Evolutionary conservation across 2,329 filamentous ascomycete genomes (phyloP).

Genomic region (Mariannaea sp.): DNA sequence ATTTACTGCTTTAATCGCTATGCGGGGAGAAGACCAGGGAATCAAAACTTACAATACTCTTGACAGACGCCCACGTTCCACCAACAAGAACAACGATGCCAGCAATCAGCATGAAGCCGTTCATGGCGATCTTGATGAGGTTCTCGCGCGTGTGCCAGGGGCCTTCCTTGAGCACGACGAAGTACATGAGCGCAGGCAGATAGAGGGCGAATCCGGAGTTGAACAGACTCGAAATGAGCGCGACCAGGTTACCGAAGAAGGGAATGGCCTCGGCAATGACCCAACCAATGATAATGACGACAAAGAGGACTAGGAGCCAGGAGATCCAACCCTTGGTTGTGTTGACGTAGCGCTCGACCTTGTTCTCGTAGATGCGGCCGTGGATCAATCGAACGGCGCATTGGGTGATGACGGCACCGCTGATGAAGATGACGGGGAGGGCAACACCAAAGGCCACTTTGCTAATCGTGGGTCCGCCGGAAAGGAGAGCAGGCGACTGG

Average conservation of each 20-base stretch:
- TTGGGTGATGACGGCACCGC: slow-evolving; percentile 19
- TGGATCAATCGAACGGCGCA: slow-evolving; percentile 15
- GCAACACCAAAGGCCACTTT: slow-evolving; percentile 17
- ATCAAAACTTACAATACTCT: slow-evolving; percentile 20
- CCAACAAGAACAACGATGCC: slow-evolving; percentile 16
- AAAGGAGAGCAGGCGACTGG: slow-evolving; percentile 18
- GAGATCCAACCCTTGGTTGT: slow-evolving; percentile 17
- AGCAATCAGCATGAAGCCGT: slow-evolving; percentile 18
- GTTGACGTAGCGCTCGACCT: slow-evolving; percentile 19
- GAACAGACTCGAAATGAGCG: slow-evolving; percentile 19
- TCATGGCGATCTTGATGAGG: slow-evolving; percentile 15
- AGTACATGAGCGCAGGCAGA: slow-evolving; percentile 19
- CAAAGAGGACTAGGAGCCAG: slow-evolving; percentile 7
- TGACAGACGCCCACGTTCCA: slow-evolving; percentile 18
- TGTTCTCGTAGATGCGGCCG: slow-evolving; percentile 19
- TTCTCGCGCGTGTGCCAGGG: slow-evolving; percentile 16
- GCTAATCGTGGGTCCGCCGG: slow-evolving; percentile 15
- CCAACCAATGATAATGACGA: slow-evolving; percentile 15
- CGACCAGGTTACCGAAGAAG: slow-evolving; percentile 20
- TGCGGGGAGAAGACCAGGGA: no score
- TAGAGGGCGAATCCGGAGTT: slow-evolving; percentile 20
- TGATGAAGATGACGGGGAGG: slow-evolving; percentile 20
- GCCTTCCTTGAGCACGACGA: slow-evolving; percentile 15
- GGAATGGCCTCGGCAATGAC: slow-evolving; percentile 20
- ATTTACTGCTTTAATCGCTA: neutral